Conservation (phyloP, 441 rosid genomes). For the Euphorbia corollata region DNA sequence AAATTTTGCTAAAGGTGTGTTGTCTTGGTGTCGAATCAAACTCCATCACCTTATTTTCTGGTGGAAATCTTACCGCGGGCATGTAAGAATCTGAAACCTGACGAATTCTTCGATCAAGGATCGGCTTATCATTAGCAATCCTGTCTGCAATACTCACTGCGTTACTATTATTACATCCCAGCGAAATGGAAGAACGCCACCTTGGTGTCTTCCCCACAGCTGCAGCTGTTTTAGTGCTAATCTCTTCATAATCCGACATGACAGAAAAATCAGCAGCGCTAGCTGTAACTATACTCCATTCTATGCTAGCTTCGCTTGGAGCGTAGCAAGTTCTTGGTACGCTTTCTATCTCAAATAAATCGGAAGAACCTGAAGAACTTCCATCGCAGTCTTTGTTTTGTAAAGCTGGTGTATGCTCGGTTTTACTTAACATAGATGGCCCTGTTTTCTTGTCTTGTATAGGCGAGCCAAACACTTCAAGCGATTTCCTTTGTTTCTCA, state of each 20-base stretch:
- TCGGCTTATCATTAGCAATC: constrained; percentile 22
- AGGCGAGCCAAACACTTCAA: constrained; percentile 59
- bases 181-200: constrained; percentile 37
- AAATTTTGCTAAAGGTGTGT: constrained; percentile 22
- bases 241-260: constrained; percentile 55
- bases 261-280: constrained; percentile 67
- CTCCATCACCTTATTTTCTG: constrained; percentile 34
- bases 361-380: constrained; percentile 86
- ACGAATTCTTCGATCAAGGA: constrained; percentile 16
- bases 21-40: constrained; percentile 30
- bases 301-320: constrained; percentile 81
- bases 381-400: constrained; percentile 36
- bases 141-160: constrained; percentile 50
- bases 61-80: constrained; percentile 33
- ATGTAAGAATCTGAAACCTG: constrained; percentile 25
- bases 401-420: constrained; percentile 36
- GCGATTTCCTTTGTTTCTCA: constrained; percentile 39
- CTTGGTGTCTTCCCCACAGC: constrained; percentile 28
- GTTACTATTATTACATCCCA: constrained; percentile 72
- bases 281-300: constrained; percentile 84
- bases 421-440: constrained; percentile 23
- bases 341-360: constrained; percentile 83
- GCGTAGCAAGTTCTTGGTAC: constrained; percentile 44
- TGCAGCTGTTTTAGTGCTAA: constrained; percentile 21
- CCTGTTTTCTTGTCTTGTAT: constrained; percentile 32